Evolutionary conservation across 495 filamentous ascomycete species (phyloP), one percentile per base, ranked within the genome.

Genomic region (Annulohypoxylon maeteangense): DNA sequence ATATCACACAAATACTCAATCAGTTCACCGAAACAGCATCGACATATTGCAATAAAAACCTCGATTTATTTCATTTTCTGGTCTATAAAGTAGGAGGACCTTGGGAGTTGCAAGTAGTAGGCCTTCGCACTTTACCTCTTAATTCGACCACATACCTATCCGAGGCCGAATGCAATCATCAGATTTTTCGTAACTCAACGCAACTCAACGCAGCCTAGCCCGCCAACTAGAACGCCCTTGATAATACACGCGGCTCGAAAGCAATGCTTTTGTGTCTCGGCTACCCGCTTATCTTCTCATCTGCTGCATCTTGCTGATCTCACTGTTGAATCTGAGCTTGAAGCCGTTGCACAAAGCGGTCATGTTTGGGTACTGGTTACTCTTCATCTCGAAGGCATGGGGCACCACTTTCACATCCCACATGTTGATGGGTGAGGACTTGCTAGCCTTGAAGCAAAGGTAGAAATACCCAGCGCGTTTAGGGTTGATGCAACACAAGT

Each of bases 331-430:
- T n/a, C 82, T 79, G 44, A 88, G 75, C 78, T 88, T 88, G 77
- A 88, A 88, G 32, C 86, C 95, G 84, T 99, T 99, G 83, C 93
- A 97, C 55, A 99, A 84, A 20, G 93, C 92, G 71, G 90, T 85
- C 91, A 98, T 96, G 75, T 98, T 93, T 4, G 95, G 95, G 75
- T 98, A 99, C 29, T 88, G 86, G 73, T 90, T 91, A 73, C 90
- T 90, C 76, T 92, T 87, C 65, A 99, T 85, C 81, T 98, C 94
- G 74, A 92, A 99, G 11, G 80, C 86, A 62, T 94, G 90, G 1
- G 95, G 96, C 12, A 98, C 88, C 38, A 98, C 90, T 76, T 94
- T 94, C 63, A 99, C 93, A 7, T 87, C 88, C 95, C 94, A 98
- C 67, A 87, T 89, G 47, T 90, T 87, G 31, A 94, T 85, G 34